Evolutionary conservation across 1,284 basidiomycete genomes (phyloP).

Genomic region (Mycosarcoma mackinlayi): DNA sequence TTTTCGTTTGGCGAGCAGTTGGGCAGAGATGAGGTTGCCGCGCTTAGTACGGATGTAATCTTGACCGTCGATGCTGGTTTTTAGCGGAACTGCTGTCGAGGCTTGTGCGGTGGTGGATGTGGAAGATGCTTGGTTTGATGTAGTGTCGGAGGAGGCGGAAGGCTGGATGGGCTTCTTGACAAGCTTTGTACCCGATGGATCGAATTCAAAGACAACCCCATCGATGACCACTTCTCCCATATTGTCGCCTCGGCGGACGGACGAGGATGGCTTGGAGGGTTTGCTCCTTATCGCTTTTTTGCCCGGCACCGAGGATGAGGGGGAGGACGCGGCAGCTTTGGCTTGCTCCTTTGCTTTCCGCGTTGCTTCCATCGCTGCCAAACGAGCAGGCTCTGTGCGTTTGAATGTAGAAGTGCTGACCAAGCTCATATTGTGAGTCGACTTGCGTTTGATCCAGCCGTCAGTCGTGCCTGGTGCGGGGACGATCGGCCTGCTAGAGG

Average conservation of each 20-base stretch:
- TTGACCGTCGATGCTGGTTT: constrained; percentile 68
- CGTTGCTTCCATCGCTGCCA: constrained; percentile 54
- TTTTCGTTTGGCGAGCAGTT: constrained; percentile 58
- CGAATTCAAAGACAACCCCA: constrained; percentile 71
- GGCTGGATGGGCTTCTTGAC: constrained; percentile 64
- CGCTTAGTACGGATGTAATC: constrained; percentile 69
- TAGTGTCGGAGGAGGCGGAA: constrained; percentile 1
- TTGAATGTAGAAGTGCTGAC: constrained; percentile 56
- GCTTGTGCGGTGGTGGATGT: not conserved
- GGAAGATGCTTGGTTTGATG: not conserved
- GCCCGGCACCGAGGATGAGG: not conserved
- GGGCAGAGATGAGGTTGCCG: constrained; percentile 69
- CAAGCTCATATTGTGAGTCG: constrained; percentile 60
- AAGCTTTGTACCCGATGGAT: constrained; percentile 71
- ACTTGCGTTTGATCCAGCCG: constrained; percentile 62
- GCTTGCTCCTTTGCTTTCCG: constrained; percentile 44
- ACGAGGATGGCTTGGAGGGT: constrained; percentile 15
- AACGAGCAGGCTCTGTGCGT: constrained; percentile 59
- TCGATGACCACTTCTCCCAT: constrained; percentile 71
- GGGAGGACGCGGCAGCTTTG: constrained; percentile 7
- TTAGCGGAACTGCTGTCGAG: constrained; percentile 22
- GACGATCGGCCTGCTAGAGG: not conserved
- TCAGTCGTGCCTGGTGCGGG: constrained; percentile 7
- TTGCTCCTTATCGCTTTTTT: constrained; percentile 5
- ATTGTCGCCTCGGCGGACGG: constrained; percentile 57